phyloP scores from a whole-genome alignment of 2,329 filamentous ascomycete genomes.

The Paraphaeosphaeria sporulosa region DNA sequence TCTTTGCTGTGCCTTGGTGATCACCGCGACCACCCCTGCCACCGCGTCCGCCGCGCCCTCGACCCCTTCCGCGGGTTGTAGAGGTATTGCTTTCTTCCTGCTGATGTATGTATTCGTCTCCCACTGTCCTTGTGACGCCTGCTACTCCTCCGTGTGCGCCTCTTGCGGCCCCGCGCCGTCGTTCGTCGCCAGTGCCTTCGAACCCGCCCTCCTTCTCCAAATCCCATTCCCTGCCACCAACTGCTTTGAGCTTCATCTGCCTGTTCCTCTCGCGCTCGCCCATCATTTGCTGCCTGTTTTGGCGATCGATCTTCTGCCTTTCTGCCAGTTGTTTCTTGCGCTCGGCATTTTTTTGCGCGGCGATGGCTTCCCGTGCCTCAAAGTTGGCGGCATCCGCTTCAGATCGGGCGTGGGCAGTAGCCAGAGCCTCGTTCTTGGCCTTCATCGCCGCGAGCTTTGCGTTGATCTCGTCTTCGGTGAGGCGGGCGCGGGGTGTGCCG shows the following conservation, averaged over 20 bases:
- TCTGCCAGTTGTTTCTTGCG: slow-evolving; percentile 47
- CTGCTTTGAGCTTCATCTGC: slow-evolving; percentile 64
- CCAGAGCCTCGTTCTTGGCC: slow-evolving; percentile 66
- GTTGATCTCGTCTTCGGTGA: slow-evolving; percentile 70
- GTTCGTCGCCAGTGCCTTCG: slow-evolving; percentile 50
- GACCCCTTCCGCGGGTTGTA: slow-evolving; percentile 12
- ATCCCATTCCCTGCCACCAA: slow-evolving; percentile 69
- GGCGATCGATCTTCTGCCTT: slow-evolving; percentile 55
- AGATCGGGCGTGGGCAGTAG: slow-evolving; percentile 69
- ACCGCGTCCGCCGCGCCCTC: slow-evolving; percentile 43
- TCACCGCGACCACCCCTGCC: slow-evolving; percentile 36
- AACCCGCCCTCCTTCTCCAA: slow-evolving; percentile 67
- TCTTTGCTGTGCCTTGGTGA: slow-evolving; percentile 23
- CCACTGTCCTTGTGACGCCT: slow-evolving; percentile 1
- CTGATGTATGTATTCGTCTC: slow-evolving; percentile 21
- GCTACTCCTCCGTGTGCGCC: slow-evolving; percentile 61
- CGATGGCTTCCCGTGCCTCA: slow-evolving; percentile 67
- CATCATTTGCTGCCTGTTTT: slow-evolving; percentile 66
- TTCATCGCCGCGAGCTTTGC: slow-evolving; percentile 68
- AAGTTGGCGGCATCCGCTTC: slow-evolving; percentile 73
- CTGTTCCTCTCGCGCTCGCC: slow-evolving; percentile 68
- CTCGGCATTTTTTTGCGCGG: slow-evolving; percentile 58
- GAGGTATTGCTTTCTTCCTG: slow-evolving; percentile 23
- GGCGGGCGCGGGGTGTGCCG: slow-evolving; percentile 44
- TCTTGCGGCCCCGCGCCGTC: slow-evolving; percentile 55